Evolutionary conservation across 305 asterid species (phyloP).

Genomic region (Fraxinus platypoda): DNA sequence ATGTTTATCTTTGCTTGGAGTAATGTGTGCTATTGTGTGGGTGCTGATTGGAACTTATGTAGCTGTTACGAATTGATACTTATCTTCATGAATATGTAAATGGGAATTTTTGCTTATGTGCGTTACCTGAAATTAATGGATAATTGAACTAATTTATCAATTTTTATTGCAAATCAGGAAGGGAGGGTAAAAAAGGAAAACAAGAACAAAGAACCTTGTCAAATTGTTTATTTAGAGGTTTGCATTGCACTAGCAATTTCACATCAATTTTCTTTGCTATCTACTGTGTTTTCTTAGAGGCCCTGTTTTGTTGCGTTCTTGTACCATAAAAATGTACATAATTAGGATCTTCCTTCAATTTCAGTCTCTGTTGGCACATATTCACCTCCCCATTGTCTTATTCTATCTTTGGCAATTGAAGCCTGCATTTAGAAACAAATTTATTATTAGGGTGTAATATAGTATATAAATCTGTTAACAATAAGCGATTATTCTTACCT

Average conservation of each 20-base stretch:
- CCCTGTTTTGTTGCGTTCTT: background rate
- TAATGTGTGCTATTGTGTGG: slow-evolving; percentile 71
- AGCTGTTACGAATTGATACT: slow-evolving; percentile 25
- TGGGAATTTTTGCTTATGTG: slow-evolving; percentile 18
- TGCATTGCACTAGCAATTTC: background rate
- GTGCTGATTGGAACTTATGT: slow-evolving; percentile 45
- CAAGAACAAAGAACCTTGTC: background rate
- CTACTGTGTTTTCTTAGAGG: background rate
- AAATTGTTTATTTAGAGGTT: background rate
- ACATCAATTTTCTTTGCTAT: background rate
- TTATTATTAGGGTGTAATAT: background rate
- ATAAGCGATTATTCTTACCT: background rate
- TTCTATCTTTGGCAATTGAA: slow-evolving; percentile 1
- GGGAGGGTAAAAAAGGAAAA: background rate
- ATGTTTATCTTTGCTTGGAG: slow-evolving; percentile 62
- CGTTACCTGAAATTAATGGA: slow-evolving; percentile 10
- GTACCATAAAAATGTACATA: background rate
- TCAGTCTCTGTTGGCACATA: background rate
- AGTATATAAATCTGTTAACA: background rate
- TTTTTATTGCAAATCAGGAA: background rate
- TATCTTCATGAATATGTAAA: slow-evolving; percentile 28
- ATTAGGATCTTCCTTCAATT: background rate
- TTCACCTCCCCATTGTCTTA: background rate
- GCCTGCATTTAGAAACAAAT: background rate
- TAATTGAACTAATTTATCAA: slow-evolving; percentile 5